Evolutionary conservation across 2,329 filamentous ascomycete genomes (phyloP), one percentile per base, ranked within the genome.

Genomic region (Esteya vermicola): DNA sequence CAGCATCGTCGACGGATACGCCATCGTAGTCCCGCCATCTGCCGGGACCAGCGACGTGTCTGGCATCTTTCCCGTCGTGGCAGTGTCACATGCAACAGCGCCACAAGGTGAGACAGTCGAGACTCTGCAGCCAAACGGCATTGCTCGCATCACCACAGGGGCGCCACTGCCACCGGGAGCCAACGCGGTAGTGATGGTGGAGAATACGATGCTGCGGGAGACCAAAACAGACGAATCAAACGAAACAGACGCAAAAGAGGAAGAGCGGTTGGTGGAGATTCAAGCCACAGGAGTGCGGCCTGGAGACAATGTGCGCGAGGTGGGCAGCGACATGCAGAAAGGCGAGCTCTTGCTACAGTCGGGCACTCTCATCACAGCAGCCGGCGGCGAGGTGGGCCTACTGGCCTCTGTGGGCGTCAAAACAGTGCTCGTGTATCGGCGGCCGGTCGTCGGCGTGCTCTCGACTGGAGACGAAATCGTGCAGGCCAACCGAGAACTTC

Each of bases 1-100:
- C 16, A 96, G 89, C 54, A 96, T 95, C 31, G 91, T 98, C 1
- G 91, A 98, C 57, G 91, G 91, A 1, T 98, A 98, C 54, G 91
- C 91, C 3, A 73, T 93, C 1, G 76, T 88, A 28, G 79, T 75
- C 6, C 69, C 71, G 39, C 61, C 63, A 23, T 25, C 3, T 12
- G 30, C 9, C 34, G 9, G 8, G 19, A 4, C n/a, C 65, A 75
- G 70, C 1, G 75, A 70, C 36, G 72, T 84, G 36, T 84, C 81
- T 50, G 88, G 89, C 0, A 62, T 79, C 1, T 96, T 91, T 53
- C 86, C 89, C 1, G 89, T 98, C 13, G 78, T 81, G 1, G 80
- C 83, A 1, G 70, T 96, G 12, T 93, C 86, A 0, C 86, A 95
- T 54, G 91, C 91, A 10, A 74, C 85, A 14, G 75, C 78, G 1